phyloP scores from a whole-genome alignment of 2,329 filamentous ascomycete species.

The Alternaria postmessia region DNA sequence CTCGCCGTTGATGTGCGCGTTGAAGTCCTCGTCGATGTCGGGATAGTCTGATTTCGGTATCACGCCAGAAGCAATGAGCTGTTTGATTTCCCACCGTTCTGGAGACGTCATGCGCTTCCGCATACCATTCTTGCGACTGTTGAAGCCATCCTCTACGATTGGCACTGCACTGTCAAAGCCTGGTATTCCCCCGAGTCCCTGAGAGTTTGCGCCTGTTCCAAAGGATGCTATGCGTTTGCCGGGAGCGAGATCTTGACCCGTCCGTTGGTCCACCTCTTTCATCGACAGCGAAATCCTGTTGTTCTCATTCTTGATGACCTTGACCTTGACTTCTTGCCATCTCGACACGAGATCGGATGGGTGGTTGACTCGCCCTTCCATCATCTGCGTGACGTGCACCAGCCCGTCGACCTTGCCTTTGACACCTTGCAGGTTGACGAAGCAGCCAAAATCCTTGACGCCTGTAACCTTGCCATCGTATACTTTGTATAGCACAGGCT shows the following conservation, averaged over 20 bases:
- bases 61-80: conserved; percentile 93
- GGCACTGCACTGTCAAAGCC: conserved; percentile 62
- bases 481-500: conserved; percentile 82
- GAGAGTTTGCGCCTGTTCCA: conserved; percentile 79
- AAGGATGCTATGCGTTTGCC: conserved; percentile 77
- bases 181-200: conserved; percentile 72
- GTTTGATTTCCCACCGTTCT: conserved; percentile 96
- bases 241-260: conserved; percentile 82
- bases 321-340: conserved; percentile 89
- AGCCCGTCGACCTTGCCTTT: conserved; percentile 89
- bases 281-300: conserved; percentile 87
- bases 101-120: conserved; percentile 96
- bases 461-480: conserved; percentile 92
- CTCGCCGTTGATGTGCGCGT: conserved; percentile 84
- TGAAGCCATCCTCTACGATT: conserved; percentile 69
- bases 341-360: conserved; percentile 84
- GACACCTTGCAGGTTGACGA: conserved; percentile 90
- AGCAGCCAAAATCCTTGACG: conserved; percentile 93
- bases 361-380: conserved; percentile 86
- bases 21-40: conserved; percentile 92
- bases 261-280: conserved; percentile 95
- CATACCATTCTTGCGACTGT: conserved; percentile 58
- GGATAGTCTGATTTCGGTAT: conserved; percentile 93
- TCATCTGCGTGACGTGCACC: conserved; percentile 91
- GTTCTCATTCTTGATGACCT: conserved; percentile 86